Evolutionary conservation across 1,284 basidiomycete species (phyloP).

Genomic region (Puccinia brachypodii): DNA sequence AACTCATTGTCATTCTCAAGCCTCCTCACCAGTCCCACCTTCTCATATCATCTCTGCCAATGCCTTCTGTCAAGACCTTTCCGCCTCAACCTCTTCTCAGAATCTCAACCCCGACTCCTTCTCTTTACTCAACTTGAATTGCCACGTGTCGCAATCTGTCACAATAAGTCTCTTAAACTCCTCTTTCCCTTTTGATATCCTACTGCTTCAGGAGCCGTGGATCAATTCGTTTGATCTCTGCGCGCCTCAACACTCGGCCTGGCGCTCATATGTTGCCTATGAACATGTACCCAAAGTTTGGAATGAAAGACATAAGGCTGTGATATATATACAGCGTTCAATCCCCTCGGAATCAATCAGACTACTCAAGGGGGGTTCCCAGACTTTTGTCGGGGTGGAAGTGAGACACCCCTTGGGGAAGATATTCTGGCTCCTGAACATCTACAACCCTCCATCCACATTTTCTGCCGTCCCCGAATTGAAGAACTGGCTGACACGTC

Average conservation of each 20-base stretch:
- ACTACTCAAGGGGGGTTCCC: not conserved
- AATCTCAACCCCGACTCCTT: not conserved
- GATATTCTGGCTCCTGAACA: not conserved
- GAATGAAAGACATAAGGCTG: not conserved
- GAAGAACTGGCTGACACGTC: not conserved
- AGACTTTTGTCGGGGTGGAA: not conserved
- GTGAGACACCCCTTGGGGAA: not conserved
- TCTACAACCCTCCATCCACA: constrained; percentile 14
- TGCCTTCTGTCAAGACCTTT: not conserved
- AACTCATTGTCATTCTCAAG: not conserved
- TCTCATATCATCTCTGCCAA: too few relatives aligned
- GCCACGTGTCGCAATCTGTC: constrained; percentile 6
- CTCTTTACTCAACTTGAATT: constrained; percentile 14
- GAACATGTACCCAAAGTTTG: not conserved
- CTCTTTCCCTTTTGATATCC: not conserved
- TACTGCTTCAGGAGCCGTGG: constrained; percentile 23
- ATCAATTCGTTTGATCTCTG: not conserved
- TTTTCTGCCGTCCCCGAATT: not conserved
- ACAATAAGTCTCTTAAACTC: not conserved
- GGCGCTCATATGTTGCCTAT: not conserved
- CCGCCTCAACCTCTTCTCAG: not conserved
- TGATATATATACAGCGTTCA: not conserved
- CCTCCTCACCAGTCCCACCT: not conserved
- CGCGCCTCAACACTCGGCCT: not conserved
- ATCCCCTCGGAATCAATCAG: not conserved